Evolutionary conservation across 352 stramenopile species (phyloP), one percentile per base, ranked within the genome.

Genomic region (Halophytophthora polymorphica): DNA sequence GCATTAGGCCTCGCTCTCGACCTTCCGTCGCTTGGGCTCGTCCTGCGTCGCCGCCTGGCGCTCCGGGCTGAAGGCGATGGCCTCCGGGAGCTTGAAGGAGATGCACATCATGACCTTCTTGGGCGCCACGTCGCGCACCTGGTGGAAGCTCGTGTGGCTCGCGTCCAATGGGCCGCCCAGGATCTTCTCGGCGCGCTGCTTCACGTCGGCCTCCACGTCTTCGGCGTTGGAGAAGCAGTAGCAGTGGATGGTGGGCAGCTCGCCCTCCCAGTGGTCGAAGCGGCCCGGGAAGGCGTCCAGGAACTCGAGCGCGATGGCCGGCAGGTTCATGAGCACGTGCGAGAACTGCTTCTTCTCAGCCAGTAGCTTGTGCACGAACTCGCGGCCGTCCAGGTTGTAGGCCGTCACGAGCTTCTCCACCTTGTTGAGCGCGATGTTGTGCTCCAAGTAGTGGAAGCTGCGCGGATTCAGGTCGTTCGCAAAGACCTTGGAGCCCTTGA

Each of bases 101-200:
- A 98, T 86, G 67, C 95, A 98, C 45, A 98, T 85, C 96, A 99
- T 99, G 53, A 97, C 90, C 67, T 98, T 98, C 60, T 97, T 98
- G 1, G 96, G 96, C 2, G 96, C 83, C 8, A 99, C 95, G 60
- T 99, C 92, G 47, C 96, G 76, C 31, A 99, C 95, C 12, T 93
- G 73, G 66, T 97, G 91, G 54, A 90, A 82, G 38, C 56, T 70
- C 13, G 75, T 86, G 7, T 52, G 58, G 34, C 53, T 48, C 4
- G 58, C 49, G 36, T 86, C 56, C 15, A 98, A 54, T 43, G 69
- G 61, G 1, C 86, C 78, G 15, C 65, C 61, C 58, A 93, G 53
- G 15, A 92, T 82, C 21, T 59, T 66, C 38, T 92, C 80, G 6
- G 80, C 73, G 14, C 84, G 79, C 77, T 89, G 66, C 29, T 73